A percentile compares a stretch with the other conserved stretches of the same genome.
These are phyloP conservation scores for Gypsophila paniculata DNA, from an alignment of 179 eudicot species.

Conservation along the genomic window DNA sequence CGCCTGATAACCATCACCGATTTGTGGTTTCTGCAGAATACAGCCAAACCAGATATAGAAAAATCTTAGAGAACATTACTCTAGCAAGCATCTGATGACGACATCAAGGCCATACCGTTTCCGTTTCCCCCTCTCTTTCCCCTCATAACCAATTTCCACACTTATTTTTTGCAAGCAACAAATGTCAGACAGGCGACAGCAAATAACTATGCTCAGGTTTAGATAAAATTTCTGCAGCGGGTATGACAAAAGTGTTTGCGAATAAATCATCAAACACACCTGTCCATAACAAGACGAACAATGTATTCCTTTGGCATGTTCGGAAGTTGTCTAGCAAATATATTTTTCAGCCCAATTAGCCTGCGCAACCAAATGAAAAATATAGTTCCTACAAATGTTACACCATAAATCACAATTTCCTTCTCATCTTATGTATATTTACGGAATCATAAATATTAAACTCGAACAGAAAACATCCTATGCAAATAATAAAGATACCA, in stretches of 20 bases:
- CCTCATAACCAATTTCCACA: not conserved
- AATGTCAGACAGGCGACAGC: not conserved
- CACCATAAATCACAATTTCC: no score
- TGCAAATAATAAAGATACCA: conserved; percentile 57
- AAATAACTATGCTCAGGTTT: not conserved
- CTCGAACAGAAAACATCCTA: conserved; percentile 3
- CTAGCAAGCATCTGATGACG: not conserved
- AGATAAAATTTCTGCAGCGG: not conserved
- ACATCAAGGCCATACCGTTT: conserved; percentile 1
- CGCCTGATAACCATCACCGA: conserved; percentile 85
- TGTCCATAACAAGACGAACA: conserved; percentile 96
- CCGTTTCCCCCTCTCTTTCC: conserved; percentile 7
- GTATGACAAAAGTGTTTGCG: not conserved
- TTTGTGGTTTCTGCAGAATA: conserved; percentile 70
- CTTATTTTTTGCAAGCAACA: conserved; percentile 5
- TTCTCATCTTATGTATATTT: conserved; percentile 1
- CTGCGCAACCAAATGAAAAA: conserved; percentile 37
- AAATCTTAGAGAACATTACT: conserved; percentile 11
- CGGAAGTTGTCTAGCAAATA: conserved; percentile 91
- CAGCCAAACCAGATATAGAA: conserved; percentile 8
- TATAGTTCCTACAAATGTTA: no score
- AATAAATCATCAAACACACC: conserved; percentile 36
- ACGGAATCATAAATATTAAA: conserved; percentile 5
- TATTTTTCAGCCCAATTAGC: conserved; percentile 94
- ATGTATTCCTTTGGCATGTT: conserved; percentile 99